These are phyloP conservation scores for Fraxinus albicans DNA, from an alignment of 305 asterid genomes.

Conservation along the genomic window DNA sequence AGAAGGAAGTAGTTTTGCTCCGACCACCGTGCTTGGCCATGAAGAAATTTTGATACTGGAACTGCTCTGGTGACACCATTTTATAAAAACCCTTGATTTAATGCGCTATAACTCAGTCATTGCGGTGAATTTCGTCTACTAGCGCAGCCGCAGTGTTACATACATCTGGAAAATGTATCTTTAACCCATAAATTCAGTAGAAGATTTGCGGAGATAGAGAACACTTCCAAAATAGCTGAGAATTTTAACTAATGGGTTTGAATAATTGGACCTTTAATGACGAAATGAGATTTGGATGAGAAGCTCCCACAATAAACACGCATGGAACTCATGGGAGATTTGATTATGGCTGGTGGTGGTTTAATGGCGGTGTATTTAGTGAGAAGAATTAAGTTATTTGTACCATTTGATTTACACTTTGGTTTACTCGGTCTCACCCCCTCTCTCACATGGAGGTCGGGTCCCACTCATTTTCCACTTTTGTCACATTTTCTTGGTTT, in stretches of 20 bases:
- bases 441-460: too few relatives aligned
- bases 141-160: slow-evolving; percentile 10
- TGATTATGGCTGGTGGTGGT: too few relatives aligned
- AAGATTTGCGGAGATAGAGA: slow-evolving; percentile 5
- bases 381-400: too few relatives aligned
- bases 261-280: background rate
- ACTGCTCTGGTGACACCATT: slow-evolving; percentile 45
- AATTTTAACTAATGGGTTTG: background rate
- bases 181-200: slow-evolving; percentile 9
- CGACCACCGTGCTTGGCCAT: slow-evolving; percentile 48
- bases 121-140: slow-evolving; percentile 32
- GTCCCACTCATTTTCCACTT: too few relatives aligned
- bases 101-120: slow-evolving; percentile 6
- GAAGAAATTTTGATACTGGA: slow-evolving; percentile 29
- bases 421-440: too few relatives aligned
- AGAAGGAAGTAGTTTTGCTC: slow-evolving; percentile 37
- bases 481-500: too few relatives aligned
- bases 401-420: too few relatives aligned
- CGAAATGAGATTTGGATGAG: background rate
- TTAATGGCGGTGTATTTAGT: too few relatives aligned
- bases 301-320: background rate
- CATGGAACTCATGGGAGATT: too few relatives aligned
- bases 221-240: slow-evolving; percentile 35
- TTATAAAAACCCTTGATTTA: slow-evolving; percentile 15
- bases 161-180: slow-evolving; percentile 16